Evolutionary conservation across 2,329 filamentous ascomycete species (phyloP).

Genomic region (Paracorniculantispora psalliotae): DNA sequence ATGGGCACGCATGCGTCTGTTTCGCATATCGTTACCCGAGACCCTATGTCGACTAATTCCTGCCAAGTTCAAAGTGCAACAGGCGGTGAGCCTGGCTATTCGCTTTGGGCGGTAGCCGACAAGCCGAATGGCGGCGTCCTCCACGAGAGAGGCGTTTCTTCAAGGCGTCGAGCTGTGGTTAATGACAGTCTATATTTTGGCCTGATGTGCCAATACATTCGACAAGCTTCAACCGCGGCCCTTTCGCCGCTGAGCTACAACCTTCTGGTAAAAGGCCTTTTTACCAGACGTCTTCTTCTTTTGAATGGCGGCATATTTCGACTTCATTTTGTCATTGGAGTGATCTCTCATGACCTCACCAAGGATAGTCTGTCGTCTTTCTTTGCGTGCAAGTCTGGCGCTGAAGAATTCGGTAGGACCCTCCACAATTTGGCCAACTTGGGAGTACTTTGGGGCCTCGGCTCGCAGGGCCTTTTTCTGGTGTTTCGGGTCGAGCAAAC

Average conservation of each 20-base stretch:
- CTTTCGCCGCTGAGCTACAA: conserved; percentile 47
- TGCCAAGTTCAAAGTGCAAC: too few species aligned
- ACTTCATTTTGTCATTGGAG: conserved; percentile 66
- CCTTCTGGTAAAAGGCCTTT: conserved; percentile 80
- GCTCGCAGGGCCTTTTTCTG: conserved; percentile 84
- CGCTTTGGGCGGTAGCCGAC: too few species aligned
- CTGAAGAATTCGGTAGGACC: conserved; percentile 85
- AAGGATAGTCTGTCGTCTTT: conserved; percentile 80
- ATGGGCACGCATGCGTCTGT: too few species aligned
- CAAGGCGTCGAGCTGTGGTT: too few species aligned
- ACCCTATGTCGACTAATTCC: too few species aligned
- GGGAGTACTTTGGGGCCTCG: conserved; percentile 68
- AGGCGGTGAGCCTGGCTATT: too few species aligned
- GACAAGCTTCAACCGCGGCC: conserved; percentile 3
- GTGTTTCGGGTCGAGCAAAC: conserved; percentile 83
- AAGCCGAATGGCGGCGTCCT: too few species aligned
- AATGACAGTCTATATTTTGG: not conserved
- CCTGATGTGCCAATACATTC: not conserved
- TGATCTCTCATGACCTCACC: conserved; percentile 64
- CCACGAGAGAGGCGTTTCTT: too few species aligned
- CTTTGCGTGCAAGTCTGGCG: conserved; percentile 75
- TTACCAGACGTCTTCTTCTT: conserved; percentile 78
- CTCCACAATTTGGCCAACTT: conserved; percentile 83
- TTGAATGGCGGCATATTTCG: conserved; percentile 84
- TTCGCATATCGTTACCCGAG: too few species aligned